A percentile compares a stretch with the other conserved stretches of the same genome.
phyloP scores from a whole-genome alignment of 2,329 filamentous ascomycete genomes.

The Exophiala mesophila region DNA sequence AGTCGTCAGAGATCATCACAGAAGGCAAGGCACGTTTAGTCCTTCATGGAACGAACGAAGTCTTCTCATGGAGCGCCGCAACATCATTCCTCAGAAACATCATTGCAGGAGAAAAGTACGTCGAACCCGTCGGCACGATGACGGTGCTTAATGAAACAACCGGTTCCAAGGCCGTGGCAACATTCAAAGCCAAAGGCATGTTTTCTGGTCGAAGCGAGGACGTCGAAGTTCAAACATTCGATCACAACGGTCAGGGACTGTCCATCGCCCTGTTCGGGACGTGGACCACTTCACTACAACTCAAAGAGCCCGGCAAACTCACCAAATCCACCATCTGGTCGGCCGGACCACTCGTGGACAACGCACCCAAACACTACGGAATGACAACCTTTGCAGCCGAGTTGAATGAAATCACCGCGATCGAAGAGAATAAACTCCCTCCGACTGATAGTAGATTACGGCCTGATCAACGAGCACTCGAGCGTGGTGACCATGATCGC shows the following conservation, averaged over 20 bases:
- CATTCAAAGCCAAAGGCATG: slow-evolving; percentile 94
- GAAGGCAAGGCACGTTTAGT: slow-evolving; percentile 79
- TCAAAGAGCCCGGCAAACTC: slow-evolving; percentile 59
- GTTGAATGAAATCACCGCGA: slow-evolving; percentile 78
- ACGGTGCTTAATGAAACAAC: slow-evolving; percentile 76
- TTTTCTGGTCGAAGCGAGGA: slow-evolving; percentile 94
- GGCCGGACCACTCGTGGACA: slow-evolving; percentile 70
- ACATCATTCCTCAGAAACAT: slow-evolving; percentile 93
- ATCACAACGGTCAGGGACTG: slow-evolving; percentile 59
- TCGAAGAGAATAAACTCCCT: slow-evolving; percentile 71
- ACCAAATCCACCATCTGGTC: slow-evolving; percentile 70
- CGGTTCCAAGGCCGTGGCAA: slow-evolving; percentile 75
- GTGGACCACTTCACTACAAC: slow-evolving; percentile 72
- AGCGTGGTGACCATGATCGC: slow-evolving; percentile 73
- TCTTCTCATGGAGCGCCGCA: slow-evolving; percentile 82
- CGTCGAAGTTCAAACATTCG: slow-evolving; percentile 69
- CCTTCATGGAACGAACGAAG: slow-evolving; percentile 70
- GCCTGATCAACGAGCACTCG: slow-evolving; percentile 80
- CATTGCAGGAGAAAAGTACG: slow-evolving; percentile 95
- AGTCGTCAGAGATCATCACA: slow-evolving; percentile 88
- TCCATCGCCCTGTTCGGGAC: slow-evolving; percentile 70
- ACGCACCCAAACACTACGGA: slow-evolving; percentile 76
- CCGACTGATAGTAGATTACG: slow-evolving; percentile 77
- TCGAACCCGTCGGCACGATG: slow-evolving; percentile 91
- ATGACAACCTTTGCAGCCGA: slow-evolving; percentile 79